Evolutionary conservation across 306 rosid genomes (phyloP).

Genomic region (Rubus parviflorus): DNA sequence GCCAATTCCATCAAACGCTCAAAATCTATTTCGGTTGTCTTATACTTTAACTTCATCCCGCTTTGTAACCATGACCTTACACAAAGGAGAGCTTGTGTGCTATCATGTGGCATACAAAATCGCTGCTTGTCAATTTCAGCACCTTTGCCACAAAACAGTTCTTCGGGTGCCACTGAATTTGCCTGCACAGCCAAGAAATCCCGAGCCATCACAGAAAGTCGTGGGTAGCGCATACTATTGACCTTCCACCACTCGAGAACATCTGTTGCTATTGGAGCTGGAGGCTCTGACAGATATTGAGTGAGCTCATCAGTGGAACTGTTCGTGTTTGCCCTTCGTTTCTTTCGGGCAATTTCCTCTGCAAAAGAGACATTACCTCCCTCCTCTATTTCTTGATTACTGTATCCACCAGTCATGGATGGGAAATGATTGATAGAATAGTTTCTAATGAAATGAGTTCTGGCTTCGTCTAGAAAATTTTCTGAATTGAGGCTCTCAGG

Average conservation of each 20-base stretch:
- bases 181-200: slow-evolving; percentile 93
- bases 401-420: slow-evolving; percentile 60
- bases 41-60: slow-evolving; percentile 76
- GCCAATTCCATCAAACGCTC: slow-evolving; percentile 59
- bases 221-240: slow-evolving; percentile 78
- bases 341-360: slow-evolving; percentile 95
- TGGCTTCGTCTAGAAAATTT: slow-evolving; percentile 75
- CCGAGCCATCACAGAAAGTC: slow-evolving; percentile 89
- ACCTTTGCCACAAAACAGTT: slow-evolving; percentile 78
- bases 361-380: slow-evolving; percentile 86
- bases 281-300: slow-evolving; percentile 84
- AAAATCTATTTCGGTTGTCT: slow-evolving; percentile 46
- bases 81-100: slow-evolving; percentile 73
- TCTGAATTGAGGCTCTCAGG: slow-evolving; percentile 78
- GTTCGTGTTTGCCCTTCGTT: slow-evolving; percentile 72
- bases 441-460: slow-evolving; percentile 73
- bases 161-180: slow-evolving; percentile 81
- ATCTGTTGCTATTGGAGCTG: slow-evolving; percentile 86
- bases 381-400: slow-evolving; percentile 69
- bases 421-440: slow-evolving; percentile 71
- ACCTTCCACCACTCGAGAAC: slow-evolving; percentile 98
- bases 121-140: slow-evolving; percentile 79
- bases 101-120: slow-evolving; percentile 65
- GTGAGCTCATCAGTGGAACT: slow-evolving; percentile 87
- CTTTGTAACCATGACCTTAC: slow-evolving; percentile 83